These are phyloP conservation scores for Arthrobotrys pseudoclavata DNA, from an alignment of 2,329 filamentous ascomycete species.

Conservation along the genomic window DNA sequence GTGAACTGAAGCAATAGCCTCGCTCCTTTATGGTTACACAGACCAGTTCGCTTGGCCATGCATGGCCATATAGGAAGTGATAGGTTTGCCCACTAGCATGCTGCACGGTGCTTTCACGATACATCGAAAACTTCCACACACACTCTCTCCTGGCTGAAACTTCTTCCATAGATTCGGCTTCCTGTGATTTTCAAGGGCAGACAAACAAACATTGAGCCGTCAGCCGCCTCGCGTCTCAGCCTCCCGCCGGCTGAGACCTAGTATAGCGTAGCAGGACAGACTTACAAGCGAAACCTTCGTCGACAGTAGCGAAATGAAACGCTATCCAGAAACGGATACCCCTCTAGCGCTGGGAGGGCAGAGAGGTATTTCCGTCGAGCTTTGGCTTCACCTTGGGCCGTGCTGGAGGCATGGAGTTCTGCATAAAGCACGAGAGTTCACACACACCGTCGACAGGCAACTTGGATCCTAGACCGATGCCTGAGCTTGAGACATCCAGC, in stretches of 20 bases:
- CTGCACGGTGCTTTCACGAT: conserved; percentile 27
- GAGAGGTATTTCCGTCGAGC: conserved; percentile 38
- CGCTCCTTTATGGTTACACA: conserved; percentile 44
- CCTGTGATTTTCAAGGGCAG: not conserved
- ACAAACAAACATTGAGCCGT: not conserved
- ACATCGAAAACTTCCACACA: conserved; percentile 23
- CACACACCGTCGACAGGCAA: conserved; percentile 15
- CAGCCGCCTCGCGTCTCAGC: conserved; percentile 16
- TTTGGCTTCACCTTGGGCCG: conserved; percentile 50
- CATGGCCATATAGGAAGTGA: conserved; percentile 35
- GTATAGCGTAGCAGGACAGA: conserved; percentile 10
- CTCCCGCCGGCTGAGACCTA: conserved; percentile 26
- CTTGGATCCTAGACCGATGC: conserved; percentile 20
- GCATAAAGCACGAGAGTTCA: conserved; percentile 53
- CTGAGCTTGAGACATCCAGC: conserved; percentile 16
- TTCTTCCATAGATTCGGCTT: not conserved
- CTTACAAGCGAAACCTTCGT: conserved; percentile 14
- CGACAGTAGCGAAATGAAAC: conserved; percentile 28
- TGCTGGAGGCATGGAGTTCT: conserved; percentile 49
- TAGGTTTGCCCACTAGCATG: conserved; percentile 17
- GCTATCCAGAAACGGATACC: conserved; percentile 32
- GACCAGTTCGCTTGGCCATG: conserved; percentile 48
- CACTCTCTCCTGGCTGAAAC: conserved; percentile 22
- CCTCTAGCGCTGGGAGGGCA: conserved; percentile 12
- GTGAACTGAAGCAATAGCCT: conserved; percentile 30